These are phyloP conservation scores for Chimonanthus praecox DNA, from an alignment of 164 flowering plant genomes.

Conservation along the genomic window DNA sequence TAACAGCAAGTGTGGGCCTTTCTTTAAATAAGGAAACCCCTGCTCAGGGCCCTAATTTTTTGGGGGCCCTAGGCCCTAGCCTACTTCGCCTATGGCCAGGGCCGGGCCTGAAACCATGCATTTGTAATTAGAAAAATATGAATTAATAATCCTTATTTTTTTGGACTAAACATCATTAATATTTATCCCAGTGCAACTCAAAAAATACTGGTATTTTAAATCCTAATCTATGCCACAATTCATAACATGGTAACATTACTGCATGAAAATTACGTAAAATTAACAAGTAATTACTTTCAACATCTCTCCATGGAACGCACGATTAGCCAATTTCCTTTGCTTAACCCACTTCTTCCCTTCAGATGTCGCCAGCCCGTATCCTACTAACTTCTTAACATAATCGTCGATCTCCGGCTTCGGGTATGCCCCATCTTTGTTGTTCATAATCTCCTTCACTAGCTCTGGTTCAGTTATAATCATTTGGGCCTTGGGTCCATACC, in stretches of 20 bases:
- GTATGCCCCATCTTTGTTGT: constrained; percentile 20
- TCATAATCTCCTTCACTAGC: constrained; percentile 26
- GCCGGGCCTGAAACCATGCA: background rate
- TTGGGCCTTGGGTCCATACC: constrained; percentile 27
- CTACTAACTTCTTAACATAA: constrained; percentile 24
- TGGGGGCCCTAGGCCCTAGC: too few relatives aligned
- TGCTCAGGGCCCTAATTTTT: too few relatives aligned
- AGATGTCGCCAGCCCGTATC: constrained; percentile 30
- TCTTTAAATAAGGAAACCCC: too few relatives aligned
- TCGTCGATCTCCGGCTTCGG: constrained; percentile 11
- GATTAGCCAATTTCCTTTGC: constrained; percentile 15
- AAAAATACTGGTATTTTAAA: too few relatives aligned
- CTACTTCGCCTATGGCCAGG: too few relatives aligned
- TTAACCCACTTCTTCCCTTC: constrained; percentile 40
- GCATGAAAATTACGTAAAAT: background rate
- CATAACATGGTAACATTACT: too few relatives aligned
- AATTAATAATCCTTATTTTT: background rate
- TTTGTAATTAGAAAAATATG: too few relatives aligned
- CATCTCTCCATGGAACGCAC: constrained; percentile 37
- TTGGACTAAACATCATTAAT: background rate
- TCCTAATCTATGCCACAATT: too few relatives aligned
- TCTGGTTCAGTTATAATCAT: constrained; percentile 24
- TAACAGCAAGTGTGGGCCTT: too few relatives aligned
- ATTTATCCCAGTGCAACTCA: background rate
- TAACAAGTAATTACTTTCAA: constrained; percentile 23